Conservation (phyloP, 2,329 filamentous ascomycete species). For the Metarhizium brunneum region DNA sequence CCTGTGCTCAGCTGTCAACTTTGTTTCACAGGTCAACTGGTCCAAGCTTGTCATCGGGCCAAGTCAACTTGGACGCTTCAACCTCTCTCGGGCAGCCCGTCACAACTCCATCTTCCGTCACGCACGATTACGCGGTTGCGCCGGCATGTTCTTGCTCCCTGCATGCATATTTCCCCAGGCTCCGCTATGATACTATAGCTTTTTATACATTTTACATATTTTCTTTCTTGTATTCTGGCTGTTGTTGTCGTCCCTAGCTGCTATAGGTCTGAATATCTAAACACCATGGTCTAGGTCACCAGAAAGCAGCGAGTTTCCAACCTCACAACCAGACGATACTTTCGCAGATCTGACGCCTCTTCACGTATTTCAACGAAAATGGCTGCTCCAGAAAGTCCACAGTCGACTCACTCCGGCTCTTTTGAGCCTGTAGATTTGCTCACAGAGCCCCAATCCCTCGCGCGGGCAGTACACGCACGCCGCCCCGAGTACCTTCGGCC, state of each 20-base stretch:
- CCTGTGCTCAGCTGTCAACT: not conserved
- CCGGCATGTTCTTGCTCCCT: not conserved
- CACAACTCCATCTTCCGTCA: not conserved
- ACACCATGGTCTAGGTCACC: slow-evolving; percentile 26
- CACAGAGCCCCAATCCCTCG: slow-evolving; percentile 48
- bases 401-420: slow-evolving; percentile 24
- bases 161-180: not conserved
- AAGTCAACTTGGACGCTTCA: too few species aligned
- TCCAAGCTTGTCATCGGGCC: too few species aligned
- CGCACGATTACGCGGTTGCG: not conserved
- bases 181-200: not conserved
- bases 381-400: slow-evolving; percentile 17
- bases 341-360: slow-evolving; percentile 11
- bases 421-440: slow-evolving; percentile 33
- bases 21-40: too few species aligned
- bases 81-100: not conserved
- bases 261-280: not conserved
- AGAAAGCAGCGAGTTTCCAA: slow-evolving; percentile 10
- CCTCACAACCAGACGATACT: slow-evolving; percentile 12
- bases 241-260: not conserved
- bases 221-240: not conserved
- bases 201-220: not conserved
- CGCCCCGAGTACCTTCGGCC: slow-evolving; percentile 70
- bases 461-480: slow-evolving; percentile 59
- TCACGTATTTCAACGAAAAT: slow-evolving; percentile 11